Conservation (phyloP, 306 rosid genomes). For the Gastrolobium bilobum region DNA sequence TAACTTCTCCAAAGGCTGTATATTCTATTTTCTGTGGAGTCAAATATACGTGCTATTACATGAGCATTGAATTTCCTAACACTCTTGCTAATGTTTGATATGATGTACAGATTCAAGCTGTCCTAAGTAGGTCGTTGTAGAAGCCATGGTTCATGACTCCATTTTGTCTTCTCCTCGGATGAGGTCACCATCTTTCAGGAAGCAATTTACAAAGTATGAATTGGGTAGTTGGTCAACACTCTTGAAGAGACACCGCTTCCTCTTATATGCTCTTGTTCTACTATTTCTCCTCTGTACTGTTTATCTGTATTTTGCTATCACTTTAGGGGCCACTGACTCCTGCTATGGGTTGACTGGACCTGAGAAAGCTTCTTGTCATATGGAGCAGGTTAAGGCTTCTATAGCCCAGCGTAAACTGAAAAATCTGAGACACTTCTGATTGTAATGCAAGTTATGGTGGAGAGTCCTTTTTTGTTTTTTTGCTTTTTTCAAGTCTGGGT, state of each 20-base stretch:
- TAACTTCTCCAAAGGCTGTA: background rate
- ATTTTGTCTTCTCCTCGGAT: constrained; percentile 72
- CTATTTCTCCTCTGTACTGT: constrained; percentile 76
- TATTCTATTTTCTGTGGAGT: background rate
- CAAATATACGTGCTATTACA: background rate
- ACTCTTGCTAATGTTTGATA: constrained; percentile 9
- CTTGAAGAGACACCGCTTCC: constrained; percentile 73
- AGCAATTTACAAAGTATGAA: constrained; percentile 67
- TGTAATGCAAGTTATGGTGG: constrained; percentile 12
- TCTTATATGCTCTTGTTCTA: constrained; percentile 68
- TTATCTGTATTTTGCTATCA: constrained; percentile 86
- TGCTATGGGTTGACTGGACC: constrained; percentile 72
- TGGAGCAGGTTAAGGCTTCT: constrained; percentile 68
- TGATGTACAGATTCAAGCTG: constrained; percentile 54
- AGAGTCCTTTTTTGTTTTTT: background rate
- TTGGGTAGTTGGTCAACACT: constrained; percentile 80
- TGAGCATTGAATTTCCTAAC: constrained; percentile 16
- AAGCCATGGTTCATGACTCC: constrained; percentile 76
- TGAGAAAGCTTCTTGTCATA: constrained; percentile 68
- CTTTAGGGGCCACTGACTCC: constrained; percentile 59
- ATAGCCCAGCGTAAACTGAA: constrained; percentile 63
- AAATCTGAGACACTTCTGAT: constrained; percentile 55
- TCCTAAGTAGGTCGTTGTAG: constrained; percentile 49
- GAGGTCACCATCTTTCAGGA: constrained; percentile 72
- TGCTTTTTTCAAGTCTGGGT: constrained; percentile 10